Evolutionary conservation across 164 flowering plant species (phyloP), one percentile per base, ranked within the genome.

Genomic region (Tetrastigma voinierianum): DNA sequence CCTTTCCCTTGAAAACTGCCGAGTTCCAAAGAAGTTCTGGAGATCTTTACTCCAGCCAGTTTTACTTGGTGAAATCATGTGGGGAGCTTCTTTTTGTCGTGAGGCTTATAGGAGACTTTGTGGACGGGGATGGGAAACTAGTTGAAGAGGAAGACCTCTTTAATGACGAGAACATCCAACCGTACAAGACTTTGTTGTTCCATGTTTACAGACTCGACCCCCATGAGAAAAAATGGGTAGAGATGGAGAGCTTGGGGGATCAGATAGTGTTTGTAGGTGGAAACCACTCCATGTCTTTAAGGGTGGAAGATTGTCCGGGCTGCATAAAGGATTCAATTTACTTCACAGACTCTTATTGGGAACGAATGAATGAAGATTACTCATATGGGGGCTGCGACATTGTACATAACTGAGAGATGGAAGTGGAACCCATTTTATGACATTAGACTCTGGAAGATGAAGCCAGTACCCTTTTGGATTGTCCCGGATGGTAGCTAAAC

Each of bases 351-450:
- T 65, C 68, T 59, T 24, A 59, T 46, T 59, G 61, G 68, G 61
- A 67, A 6, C 2, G 53, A 14, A 49, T 62, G 58, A 17, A 67
- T 19, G 65, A 66, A 7, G 66, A 71, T 25, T 25, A 57, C 24
- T 11, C 20, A 21, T 70, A 70, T 47, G 75, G 76, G 21, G 71
- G 71, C 14, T 64, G 67, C 51, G 71, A 72, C 20, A 43, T 72
- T 24, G 76, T 71, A 1, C 14, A 63, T 4, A 63, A 48, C 40
- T 32, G 40, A 0, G 40, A 32, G 40, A 32, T 32, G 6, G 40
- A 32, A 32, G 40, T 2, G 40, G 40, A 4, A 32, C 6, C 40
- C 6, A 32, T 32, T 32, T 7, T 32, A 32, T 32, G 40, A 32
- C 40, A 32, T 7, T 32, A 4, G 6, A 4, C 40, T 4, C 6